Percentiles rank a stretch among this genome's conserved stretches.
phyloP scores from a whole-genome alignment of 495 filamentous ascomycete genomes.

The Trichoderma erinaceum region DNA sequence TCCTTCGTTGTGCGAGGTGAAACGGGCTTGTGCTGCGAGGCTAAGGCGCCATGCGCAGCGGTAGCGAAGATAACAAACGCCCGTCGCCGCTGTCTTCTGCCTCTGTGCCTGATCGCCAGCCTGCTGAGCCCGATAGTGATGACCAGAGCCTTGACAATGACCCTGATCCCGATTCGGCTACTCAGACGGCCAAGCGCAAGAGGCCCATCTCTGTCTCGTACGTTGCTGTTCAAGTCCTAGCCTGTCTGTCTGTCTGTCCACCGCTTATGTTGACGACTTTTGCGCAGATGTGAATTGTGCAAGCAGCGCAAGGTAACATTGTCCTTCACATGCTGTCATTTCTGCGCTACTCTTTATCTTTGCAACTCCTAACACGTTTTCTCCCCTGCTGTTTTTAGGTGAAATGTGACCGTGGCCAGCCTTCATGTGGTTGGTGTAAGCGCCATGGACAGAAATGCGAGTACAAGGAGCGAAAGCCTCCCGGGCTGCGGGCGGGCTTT shows the following conservation, averaged over 20 bases:
- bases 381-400: conserved; percentile 37
- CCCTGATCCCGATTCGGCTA: conserved; percentile 29
- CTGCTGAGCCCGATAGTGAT: conserved; percentile 36
- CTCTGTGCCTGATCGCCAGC: conserved; percentile 21
- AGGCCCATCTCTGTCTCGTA: conserved; percentile 55
- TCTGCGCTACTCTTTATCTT: not conserved
- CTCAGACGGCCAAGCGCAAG: conserved; percentile 43
- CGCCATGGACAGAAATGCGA: conserved; percentile 72
- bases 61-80: conserved; percentile 6
- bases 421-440: conserved; percentile 81
- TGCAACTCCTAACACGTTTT: not conserved
- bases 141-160: conserved; percentile 37
- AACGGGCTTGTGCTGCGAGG: not conserved
- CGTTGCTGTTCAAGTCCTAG: conserved; percentile 21
- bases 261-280: conserved; percentile 3
- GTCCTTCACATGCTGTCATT: not conserved
- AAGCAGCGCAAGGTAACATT: conserved; percentile 68
- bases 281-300: conserved; percentile 65
- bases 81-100: conserved; percentile 5
- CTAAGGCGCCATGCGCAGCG: conserved; percentile 8
- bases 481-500: conserved; percentile 76
- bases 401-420: conserved; percentile 77
- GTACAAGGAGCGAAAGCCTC: conserved; percentile 82
- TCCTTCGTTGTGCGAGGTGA: not conserved
- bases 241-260: too few relatives aligned